Percentiles rank a stretch among this genome's conserved stretches.
Conservation (phyloP, 768 basidiomycete species). For the Boletus vermiculosoides region DNA sequence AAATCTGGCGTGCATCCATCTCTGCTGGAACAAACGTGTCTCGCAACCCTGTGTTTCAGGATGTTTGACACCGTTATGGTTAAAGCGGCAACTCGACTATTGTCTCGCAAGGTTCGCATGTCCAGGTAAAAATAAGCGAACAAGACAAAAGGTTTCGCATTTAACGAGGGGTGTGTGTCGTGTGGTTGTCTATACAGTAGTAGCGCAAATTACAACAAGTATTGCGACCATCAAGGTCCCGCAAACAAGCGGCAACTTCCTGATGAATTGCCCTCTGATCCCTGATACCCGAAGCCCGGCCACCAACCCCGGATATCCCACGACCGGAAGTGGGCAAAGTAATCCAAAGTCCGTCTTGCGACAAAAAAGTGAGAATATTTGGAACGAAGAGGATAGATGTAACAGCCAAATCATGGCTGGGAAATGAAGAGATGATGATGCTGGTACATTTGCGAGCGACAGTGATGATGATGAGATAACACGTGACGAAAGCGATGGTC, state of each 20-base stretch:
- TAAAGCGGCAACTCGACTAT: too few relatives aligned
- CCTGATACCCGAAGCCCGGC: slow-evolving; percentile 4
- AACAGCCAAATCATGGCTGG: slow-evolving; percentile 10
- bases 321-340: background rate
- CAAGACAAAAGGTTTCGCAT: slow-evolving; percentile 9
- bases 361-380: slow-evolving; percentile 6
- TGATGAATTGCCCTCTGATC: slow-evolving; percentile 1
- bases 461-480: background rate
- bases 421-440: background rate
- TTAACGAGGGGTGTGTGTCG: slow-evolving; percentile 9
- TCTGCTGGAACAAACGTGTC: too few relatives aligned
- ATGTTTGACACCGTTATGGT: too few relatives aligned
- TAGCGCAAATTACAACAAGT: background rate
- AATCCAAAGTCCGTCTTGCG: slow-evolving; percentile 13
- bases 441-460: background rate
- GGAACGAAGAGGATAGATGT: slow-evolving; percentile 6
- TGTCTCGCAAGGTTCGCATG: background rate
- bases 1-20: too few relatives aligned
- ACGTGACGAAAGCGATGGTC: background rate
- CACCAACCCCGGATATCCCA: slow-evolving; percentile 7
- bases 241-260: slow-evolving; percentile 6
- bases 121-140: background rate
- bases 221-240: slow-evolving; percentile 5
- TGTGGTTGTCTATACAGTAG: slow-evolving; percentile 1
- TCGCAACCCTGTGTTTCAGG: too few relatives aligned